Evolutionary conservation across 2,329 filamentous ascomycete genomes (phyloP).

Genomic region (Trichoderma lentiforme): DNA sequence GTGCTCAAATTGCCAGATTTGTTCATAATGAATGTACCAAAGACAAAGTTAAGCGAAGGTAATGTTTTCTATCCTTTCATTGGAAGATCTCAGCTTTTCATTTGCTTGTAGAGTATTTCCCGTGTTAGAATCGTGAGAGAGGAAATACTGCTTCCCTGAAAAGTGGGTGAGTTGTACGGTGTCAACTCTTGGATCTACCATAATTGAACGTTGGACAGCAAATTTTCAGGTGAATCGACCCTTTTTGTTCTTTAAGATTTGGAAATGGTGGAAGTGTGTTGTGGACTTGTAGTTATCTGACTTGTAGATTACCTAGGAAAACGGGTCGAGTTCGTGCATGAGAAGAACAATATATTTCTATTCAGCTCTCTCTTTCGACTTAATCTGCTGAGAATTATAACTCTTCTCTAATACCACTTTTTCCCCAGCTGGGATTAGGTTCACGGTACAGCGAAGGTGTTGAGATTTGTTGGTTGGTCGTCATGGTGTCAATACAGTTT

Average conservation of each 20-base stretch:
- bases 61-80: not conserved
- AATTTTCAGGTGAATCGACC: not conserved
- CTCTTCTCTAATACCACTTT: not conserved
- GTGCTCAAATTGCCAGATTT: not conserved
- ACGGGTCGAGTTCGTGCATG: not conserved
- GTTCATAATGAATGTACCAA: not conserved
- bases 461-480: not conserved
- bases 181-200: not conserved
- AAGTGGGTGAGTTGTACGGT: not conserved
- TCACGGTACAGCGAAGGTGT: not conserved
- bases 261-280: not conserved
- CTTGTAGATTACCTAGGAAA: not conserved
- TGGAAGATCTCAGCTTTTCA: not conserved
- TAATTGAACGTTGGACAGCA: slow-evolving; percentile 1
- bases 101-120: not conserved
- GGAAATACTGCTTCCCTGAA: not conserved
- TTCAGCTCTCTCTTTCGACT: not conserved
- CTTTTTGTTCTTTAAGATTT: not conserved
- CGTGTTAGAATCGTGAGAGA: not conserved
- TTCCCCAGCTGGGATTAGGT: not conserved
- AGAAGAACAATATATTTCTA: not conserved
- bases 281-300: not conserved
- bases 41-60: not conserved
- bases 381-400: not conserved
- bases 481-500: not conserved